These are phyloP conservation scores for Geotrichum candidum DNA, from an alignment of 1,139 yeast genomes.

Conservation along the genomic window DNA sequence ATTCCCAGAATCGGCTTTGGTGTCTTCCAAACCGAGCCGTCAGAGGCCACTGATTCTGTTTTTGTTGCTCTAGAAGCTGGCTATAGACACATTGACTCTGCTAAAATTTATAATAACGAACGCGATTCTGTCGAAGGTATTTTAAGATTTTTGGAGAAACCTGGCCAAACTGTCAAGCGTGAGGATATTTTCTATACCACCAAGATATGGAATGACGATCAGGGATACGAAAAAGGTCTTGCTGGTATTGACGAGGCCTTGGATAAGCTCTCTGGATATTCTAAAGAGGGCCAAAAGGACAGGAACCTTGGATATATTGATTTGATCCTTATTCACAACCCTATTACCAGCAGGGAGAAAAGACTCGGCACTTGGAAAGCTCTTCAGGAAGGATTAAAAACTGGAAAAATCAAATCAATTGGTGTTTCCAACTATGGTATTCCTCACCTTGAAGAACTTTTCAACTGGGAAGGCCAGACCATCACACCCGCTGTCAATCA, in stretches of 20 bases:
- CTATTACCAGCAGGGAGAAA: constrained; percentile 43
- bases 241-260: constrained; percentile 25
- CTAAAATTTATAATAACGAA: constrained; percentile 54
- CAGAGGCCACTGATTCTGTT: constrained; percentile 41
- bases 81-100: constrained; percentile 54
- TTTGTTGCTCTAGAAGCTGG: constrained; percentile 54
- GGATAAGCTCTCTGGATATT: no score
- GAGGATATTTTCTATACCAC: no score
- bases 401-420: no score
- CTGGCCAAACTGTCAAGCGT: no score
- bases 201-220: constrained; percentile 26
- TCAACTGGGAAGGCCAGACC: constrained; percentile 34
- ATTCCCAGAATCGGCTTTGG: constrained; percentile 61
- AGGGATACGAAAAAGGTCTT: constrained; percentile 41
- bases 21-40: constrained; percentile 45
- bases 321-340: constrained; percentile 38
- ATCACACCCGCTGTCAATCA: constrained; percentile 19
- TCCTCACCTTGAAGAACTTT: no score
- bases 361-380: no score
- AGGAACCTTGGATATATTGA: no score
- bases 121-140: constrained; percentile 24
- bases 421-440: no score
- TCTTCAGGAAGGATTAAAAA: no score
- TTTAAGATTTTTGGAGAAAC: no score
- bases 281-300: constrained; percentile 36